Percentiles rank a stretch among this genome's conserved stretches.
These are phyloP conservation scores for Nothophytophthora sp. DNA, from an alignment of 352 stramenopile species.

Conservation along the genomic window DNA sequence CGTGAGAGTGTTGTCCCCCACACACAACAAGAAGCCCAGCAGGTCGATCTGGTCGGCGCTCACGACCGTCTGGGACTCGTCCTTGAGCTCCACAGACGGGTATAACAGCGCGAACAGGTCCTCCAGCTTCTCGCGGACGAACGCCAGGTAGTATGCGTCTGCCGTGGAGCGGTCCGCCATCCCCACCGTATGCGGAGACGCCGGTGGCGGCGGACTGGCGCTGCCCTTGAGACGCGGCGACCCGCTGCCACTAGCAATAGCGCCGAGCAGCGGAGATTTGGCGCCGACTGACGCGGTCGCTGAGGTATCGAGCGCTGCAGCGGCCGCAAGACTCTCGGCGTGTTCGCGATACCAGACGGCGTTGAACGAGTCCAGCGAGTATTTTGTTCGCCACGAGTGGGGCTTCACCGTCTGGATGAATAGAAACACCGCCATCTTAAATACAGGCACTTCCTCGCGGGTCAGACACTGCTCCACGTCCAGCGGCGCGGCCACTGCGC, in stretches of 20 bases:
- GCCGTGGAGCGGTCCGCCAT: constrained; percentile 81
- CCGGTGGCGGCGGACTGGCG: constrained; percentile 58
- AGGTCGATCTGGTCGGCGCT: constrained; percentile 70
- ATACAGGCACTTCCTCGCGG: constrained; percentile 60
- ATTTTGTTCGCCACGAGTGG: constrained; percentile 72
- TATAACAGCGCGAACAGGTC: constrained; percentile 76
- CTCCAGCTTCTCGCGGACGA: constrained; percentile 79
- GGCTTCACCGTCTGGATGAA: constrained; percentile 84
- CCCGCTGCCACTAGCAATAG: constrained; percentile 21
- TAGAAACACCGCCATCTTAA: constrained; percentile 78
- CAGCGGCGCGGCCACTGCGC: constrained; percentile 26
- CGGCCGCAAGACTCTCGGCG: constrained; percentile 42
- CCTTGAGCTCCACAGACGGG: constrained; percentile 51
- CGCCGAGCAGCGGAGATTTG: constrained; percentile 29
- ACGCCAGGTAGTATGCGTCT: constrained; percentile 79
- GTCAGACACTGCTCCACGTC: constrained; percentile 60
- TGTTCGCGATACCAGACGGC: constrained; percentile 81
- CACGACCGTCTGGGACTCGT: constrained; percentile 52
- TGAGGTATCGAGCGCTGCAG: constrained; percentile 32
- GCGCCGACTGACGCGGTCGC: constrained; percentile 6
- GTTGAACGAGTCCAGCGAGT: constrained; percentile 79
- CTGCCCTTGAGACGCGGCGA: constrained; percentile 59
- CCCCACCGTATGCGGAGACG: constrained; percentile 74
- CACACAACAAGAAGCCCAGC: constrained; percentile 72
- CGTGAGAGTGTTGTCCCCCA: constrained; percentile 47